Evolutionary conservation across 2,329 filamentous ascomycete species (phyloP).

Genomic region (Aspergillus sergii): DNA sequence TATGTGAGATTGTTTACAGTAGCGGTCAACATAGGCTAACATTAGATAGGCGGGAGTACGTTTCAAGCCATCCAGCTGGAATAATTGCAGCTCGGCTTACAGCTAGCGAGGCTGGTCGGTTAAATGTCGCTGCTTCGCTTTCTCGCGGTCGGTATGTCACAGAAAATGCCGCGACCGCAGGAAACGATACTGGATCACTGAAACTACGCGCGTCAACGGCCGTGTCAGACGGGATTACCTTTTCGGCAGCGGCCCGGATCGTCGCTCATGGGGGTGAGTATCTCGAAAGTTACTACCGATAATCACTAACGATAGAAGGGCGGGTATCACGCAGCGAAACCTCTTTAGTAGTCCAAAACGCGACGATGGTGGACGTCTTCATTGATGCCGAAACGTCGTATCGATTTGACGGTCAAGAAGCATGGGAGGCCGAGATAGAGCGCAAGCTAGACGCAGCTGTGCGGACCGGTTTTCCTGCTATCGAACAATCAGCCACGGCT

Average conservation of each 20-base stretch:
- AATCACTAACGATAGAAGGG: not conserved
- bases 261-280: not conserved
- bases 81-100: conserved; percentile 10
- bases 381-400: conserved; percentile 16
- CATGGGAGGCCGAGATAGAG: not conserved
- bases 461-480: not conserved
- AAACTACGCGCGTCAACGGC: conserved; percentile 1
- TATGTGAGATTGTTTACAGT: not conserved
- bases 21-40: not conserved
- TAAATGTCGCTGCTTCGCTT: conserved; percentile 9
- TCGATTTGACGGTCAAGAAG: not conserved
- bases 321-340: not conserved
- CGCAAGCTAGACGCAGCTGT: conserved; percentile 1
- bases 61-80: conserved; percentile 16
- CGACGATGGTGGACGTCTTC: conserved; percentile 5
- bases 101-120: not conserved
- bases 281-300: accelerated
- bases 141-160: conserved; percentile 2
- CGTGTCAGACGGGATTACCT: conserved; percentile 1
- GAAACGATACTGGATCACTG: not conserved
- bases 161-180: not conserved
- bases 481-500: not conserved
- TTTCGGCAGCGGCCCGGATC: not conserved
- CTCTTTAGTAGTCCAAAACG: not conserved
- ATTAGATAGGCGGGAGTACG: conserved; percentile 14